phyloP scores from a whole-genome alignment of 305 asterid species.

The Petunia hybrid region DNA sequence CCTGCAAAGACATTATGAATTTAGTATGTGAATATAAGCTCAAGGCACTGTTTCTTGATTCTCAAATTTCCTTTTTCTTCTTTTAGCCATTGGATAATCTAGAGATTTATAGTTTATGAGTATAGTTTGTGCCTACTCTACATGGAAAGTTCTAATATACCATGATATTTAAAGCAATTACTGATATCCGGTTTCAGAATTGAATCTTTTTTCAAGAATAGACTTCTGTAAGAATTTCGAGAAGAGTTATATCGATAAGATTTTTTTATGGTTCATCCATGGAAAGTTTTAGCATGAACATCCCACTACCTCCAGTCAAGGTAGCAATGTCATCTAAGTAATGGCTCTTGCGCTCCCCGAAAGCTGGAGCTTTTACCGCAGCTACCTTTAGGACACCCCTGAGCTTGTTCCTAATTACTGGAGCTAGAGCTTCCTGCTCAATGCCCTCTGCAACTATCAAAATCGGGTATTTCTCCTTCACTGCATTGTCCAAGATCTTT shows the following conservation, averaged over 20 bases:
- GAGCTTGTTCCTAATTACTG: conserved; percentile 74
- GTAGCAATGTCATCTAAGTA: conserved; percentile 73
- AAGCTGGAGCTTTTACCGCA: conserved; percentile 82
- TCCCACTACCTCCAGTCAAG: conserved; percentile 75
- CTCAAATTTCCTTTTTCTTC: neutral
- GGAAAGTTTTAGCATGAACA: neutral
- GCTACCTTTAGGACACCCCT: conserved; percentile 71
- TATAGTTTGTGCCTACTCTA: too few species aligned
- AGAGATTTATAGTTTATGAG: too few species aligned
- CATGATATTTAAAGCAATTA: too few species aligned
- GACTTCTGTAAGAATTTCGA: neutral
- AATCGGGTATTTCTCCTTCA: conserved; percentile 70
- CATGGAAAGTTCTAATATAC: too few species aligned
- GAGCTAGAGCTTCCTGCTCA: conserved; percentile 74
- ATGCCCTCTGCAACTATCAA: conserved; percentile 69
- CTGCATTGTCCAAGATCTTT: conserved; percentile 75
- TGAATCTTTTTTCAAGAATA: too few species aligned
- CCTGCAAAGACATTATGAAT: conserved; percentile 46
- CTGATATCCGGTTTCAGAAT: too few species aligned
- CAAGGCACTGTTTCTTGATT: neutral
- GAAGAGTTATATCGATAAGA: too few species aligned
- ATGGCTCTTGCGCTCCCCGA: conserved; percentile 81
- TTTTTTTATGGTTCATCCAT: conserved; percentile 2
- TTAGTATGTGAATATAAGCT: neutral
- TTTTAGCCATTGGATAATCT: neutral